These are phyloP conservation scores for Diaporthe velutina DNA, from an alignment of 2,329 filamentous ascomycete genomes.

Conservation along the genomic window DNA sequence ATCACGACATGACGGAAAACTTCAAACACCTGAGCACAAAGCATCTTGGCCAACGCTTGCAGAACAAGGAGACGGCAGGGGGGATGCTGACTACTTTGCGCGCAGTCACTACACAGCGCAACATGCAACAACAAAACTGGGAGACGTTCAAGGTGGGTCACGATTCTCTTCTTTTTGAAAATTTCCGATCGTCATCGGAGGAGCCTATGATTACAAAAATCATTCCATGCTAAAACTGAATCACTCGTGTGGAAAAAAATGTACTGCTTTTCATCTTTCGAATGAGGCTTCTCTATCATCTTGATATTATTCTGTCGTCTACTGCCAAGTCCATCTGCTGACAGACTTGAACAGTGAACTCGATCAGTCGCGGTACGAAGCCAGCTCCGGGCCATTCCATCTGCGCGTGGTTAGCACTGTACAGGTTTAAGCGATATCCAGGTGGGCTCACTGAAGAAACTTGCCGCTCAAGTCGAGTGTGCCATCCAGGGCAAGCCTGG, in stretches of 20 bases:
- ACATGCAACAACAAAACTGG: background rate
- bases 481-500: slow-evolving; percentile 77
- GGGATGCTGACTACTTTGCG: slow-evolving; percentile 26
- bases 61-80: background rate
- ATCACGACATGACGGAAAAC: slow-evolving; percentile 49
- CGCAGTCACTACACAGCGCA: background rate
- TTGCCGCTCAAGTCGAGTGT: slow-evolving; percentile 79
- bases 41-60: background rate
- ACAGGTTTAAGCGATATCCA: background rate
- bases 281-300: slow-evolving; percentile 67
- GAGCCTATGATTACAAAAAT: slow-evolving; percentile 74
- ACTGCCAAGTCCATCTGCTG: slow-evolving; percentile 44
- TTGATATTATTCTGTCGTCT: slow-evolving; percentile 41
- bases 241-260: slow-evolving; percentile 72
- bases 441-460: slow-evolving; percentile 75
- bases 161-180: slow-evolving; percentile 42
- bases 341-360: slow-evolving; percentile 29
- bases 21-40: slow-evolving; percentile 41
- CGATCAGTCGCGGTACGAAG: slow-evolving; percentile 61
- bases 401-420: slow-evolving; percentile 52
- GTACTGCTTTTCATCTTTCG: slow-evolving; percentile 88
- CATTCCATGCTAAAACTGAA: slow-evolving; percentile 86
- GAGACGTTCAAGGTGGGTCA: slow-evolving; percentile 44
- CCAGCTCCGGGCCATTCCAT: slow-evolving; percentile 67
- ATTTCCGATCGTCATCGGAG: slow-evolving; percentile 39